Evolutionary conservation across 495 filamentous ascomycete species (phyloP), one percentile per base, ranked within the genome.

Genomic region (Aspergillus panamensis): DNA sequence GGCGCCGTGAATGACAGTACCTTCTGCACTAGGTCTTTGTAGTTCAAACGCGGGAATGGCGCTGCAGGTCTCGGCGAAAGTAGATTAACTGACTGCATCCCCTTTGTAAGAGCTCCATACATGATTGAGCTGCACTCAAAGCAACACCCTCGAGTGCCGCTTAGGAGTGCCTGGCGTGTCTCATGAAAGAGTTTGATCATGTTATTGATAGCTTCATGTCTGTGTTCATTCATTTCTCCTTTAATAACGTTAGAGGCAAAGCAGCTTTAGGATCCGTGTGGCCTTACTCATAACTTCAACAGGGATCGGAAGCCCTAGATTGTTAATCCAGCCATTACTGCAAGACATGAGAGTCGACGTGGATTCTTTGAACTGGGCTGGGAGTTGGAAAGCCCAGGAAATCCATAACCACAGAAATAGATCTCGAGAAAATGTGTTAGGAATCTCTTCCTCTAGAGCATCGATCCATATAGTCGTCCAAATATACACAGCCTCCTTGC

Each of bases 391-490:
- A 43, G 67, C 62, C 66, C 67, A 77, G 16, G 72, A 57, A 42
- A 78, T 61, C 62, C 66, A 71, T 25, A 78, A 20, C 75, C 72
- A 77, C 4, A 71, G 42, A 2, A 77, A 55, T 6, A 71, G 53
- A 39, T 73, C 66, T 29, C 71, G 59, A 48, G 31, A 65, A 60
- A 58, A 60, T 35, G 57, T 51, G 8, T 32, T 40, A 19, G 65
- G 65, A 44, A 67, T 53, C 1, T n/a, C 43, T 10, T 59, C 16
- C 21, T 64, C 56, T 39, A 75, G 21, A 20, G 58, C 39, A 0
- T 58, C 49, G 17, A 75, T 73, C 80, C 82, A 86, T 8, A 67
- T 66, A 8, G 78, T 72, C 16, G 68, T 67, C 44, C 74, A 76
- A 3, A 79, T 43, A 49, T 68, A 61, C 2, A 82, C 54, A 2